Evolutionary conservation across 805 yeast genomes (phyloP), one percentile per base, ranked within the genome.

Genomic region (Tetrapisispora arboricola): DNA sequence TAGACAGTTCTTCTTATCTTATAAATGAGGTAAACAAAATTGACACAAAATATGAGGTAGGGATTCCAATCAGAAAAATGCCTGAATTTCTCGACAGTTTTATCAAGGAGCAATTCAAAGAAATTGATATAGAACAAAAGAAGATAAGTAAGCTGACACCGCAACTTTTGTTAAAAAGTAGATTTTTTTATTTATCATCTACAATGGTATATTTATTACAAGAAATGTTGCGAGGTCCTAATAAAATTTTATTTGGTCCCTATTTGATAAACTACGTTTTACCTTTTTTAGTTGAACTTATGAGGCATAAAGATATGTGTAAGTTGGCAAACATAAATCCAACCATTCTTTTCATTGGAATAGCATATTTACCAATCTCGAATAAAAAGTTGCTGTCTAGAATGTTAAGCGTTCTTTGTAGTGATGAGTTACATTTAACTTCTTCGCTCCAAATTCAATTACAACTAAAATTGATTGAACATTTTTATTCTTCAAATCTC

Each of bases 291-390:
- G 65, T 84, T 52, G 66, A 71, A 15, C 62, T 86, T 36, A 74
- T 78, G 39, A 72, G 70, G 34, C 72, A 83, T 67, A 78, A 84
- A 44, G 96, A 90, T 46, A 84, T 84, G 12, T 83, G 94, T 49
- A 84, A 82, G 48, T 60, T 83, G 42, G 80, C 80, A 0, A 71
- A 71, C 25, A 60, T 83, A 10, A 68, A 70, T 30, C 83, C 90
- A 0, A 67, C 73, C 2, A 51, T 60, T 7, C 49, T 74, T 18
- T 69, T 74, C 46, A 57, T 65, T 15, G 55, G 63, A 22, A 55
- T 81, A 4, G 75, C 80, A 0, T 63, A 68, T 20, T 52, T 75
- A 25, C 67, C 76, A 6, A 72, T 65, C 44, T 16, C 37, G 6
- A 62, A 72, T 30, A 55, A 61, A 13, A 63, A 60, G 44, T 48